phyloP scores from a whole-genome alignment of 164 flowering plant genomes.

The Annona cherimola region DNA sequence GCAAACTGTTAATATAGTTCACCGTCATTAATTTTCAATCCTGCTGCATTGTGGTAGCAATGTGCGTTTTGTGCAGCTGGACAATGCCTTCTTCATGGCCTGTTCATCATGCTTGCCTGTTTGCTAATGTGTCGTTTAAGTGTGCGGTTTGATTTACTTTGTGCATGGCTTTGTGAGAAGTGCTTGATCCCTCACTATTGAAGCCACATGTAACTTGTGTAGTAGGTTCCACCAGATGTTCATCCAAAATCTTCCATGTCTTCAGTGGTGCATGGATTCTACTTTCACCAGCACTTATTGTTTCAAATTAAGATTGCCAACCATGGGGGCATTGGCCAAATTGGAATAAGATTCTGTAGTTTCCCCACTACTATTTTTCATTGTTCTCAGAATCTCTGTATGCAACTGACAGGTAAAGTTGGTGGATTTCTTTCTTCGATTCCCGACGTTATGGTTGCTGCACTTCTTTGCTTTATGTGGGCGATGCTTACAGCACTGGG shows the following conservation, averaged over 20 bases:
- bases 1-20: too few relatives aligned
- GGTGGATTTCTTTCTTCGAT: slow-evolving; percentile 97
- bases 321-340: neutral
- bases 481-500: slow-evolving; percentile 98
- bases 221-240: neutral
- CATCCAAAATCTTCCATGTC: too few relatives aligned
- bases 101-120: too few relatives aligned
- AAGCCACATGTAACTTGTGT: neutral
- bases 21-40: too few relatives aligned
- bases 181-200: neutral
- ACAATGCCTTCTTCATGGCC: too few relatives aligned
- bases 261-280: neutral
- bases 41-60: too few relatives aligned
- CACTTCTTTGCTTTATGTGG: slow-evolving; percentile 96
- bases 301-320: neutral
- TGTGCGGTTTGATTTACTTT: too few relatives aligned
- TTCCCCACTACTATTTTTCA: neutral
- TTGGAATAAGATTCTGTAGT: neutral
- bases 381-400: neutral
- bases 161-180: too few relatives aligned
- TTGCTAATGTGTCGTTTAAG: too few relatives aligned
- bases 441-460: slow-evolving; percentile 93
- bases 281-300: neutral
- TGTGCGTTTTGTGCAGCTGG: too few relatives aligned
- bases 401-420: slow-evolving; percentile 68